These are phyloP conservation scores for Hypoxylon trugodes DNA, from an alignment of 495 filamentous ascomycete species.

Conservation along the genomic window DNA sequence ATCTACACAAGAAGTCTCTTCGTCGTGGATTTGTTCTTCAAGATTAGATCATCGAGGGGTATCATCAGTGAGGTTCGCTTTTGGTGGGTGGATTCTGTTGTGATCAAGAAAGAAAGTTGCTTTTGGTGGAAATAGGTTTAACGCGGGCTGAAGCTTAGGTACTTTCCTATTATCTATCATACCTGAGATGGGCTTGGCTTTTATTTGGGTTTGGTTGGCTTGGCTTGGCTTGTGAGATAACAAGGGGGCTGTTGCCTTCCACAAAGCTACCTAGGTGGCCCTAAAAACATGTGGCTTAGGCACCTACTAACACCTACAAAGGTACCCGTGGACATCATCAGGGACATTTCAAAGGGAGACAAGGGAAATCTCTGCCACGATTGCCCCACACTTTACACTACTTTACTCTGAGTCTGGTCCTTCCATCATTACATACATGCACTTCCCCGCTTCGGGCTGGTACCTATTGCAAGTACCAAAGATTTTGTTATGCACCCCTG, in stretches of 20 bases:
- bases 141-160: conserved; percentile 31
- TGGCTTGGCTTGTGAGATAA: neutral
- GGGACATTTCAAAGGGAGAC: too few species aligned
- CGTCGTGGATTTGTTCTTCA: conserved; percentile 16
- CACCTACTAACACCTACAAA: too few species aligned
- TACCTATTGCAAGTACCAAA: neutral
- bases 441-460: conserved; percentile 24
- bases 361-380: conserved; percentile 2
- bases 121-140: conserved; percentile 41
- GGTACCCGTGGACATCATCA: too few species aligned
- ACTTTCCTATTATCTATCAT: neutral
- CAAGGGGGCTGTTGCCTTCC: too few species aligned
- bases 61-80: conserved; percentile 27
- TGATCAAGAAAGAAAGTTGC: conserved; percentile 34
- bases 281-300: conserved; percentile 8
- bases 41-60: conserved; percentile 39
- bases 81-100: conserved; percentile 35
- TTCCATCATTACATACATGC: conserved; percentile 11
- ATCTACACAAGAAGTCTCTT: conserved; percentile 12
- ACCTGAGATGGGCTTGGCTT: neutral
- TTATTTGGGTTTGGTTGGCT: too few species aligned
- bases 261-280: too few species aligned
- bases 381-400: conserved; percentile 3
- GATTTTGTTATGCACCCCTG: neutral
- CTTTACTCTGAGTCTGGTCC: neutral